Conservation (phyloP, 202 grass and related monocot genomes). For the Musa balbisiana region DNA sequence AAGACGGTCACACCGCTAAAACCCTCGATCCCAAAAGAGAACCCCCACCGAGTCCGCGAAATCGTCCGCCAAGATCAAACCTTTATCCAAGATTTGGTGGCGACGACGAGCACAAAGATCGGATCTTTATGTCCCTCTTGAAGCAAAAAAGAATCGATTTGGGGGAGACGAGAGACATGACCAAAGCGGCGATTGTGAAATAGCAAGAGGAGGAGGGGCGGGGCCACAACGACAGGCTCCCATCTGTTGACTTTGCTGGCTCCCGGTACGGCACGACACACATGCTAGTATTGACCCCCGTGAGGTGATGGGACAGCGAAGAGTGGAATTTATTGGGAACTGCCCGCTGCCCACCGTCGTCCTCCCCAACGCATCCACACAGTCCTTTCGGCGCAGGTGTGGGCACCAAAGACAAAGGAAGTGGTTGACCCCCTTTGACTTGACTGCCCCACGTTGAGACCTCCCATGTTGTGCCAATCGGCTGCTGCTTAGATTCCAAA, state of each 20-base stretch:
- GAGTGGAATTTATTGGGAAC: conserved; percentile 15
- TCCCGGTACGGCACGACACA: background rate
- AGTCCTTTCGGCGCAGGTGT: conserved; percentile 1
- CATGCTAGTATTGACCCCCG: background rate
- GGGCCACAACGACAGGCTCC: conserved; percentile 8
- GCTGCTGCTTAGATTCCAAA: background rate
- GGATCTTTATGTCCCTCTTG: background rate
- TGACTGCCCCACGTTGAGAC: background rate
- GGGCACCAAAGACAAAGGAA: background rate
- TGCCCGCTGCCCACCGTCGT: background rate
- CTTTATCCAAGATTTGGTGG: background rate
- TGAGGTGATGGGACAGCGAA: background rate
- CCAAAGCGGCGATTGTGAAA: background rate
- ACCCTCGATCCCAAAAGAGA: background rate
- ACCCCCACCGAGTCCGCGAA: background rate
- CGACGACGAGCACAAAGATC: too few species aligned
- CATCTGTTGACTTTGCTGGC: conserved; percentile 12
- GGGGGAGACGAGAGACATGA: background rate
- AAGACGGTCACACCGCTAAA: background rate
- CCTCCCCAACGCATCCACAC: conserved; percentile 3
- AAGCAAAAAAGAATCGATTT: background rate
- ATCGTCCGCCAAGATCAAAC: background rate
- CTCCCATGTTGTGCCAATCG: background rate
- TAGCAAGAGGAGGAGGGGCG: background rate
- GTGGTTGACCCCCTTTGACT: background rate